Base-by-base conservation (phyloP, 495 filamentous ascomycete genomes). In the Pseudotulostoma volvatum region DNA sequence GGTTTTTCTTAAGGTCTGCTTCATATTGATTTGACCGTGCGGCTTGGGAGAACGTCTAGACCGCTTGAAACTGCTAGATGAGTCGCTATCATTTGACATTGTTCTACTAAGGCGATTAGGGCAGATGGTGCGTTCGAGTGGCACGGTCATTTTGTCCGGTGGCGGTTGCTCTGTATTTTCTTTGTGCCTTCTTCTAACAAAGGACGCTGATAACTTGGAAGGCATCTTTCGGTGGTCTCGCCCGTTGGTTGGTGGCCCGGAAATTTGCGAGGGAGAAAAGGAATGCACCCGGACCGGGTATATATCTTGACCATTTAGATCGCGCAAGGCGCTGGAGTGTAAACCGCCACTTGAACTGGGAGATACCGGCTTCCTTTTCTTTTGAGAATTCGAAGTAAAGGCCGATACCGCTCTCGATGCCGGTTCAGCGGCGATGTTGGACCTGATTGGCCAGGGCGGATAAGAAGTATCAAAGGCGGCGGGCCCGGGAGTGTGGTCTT, bases 41-140 rank as follows among this genome's bases (percentile, higher is more conserved):
- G 41, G 39, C 13, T 61, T 55, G 18, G 52, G 37, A 21, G 64
- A 57, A 23, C 57, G 48, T 23, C 57, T 53, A 18, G 57, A 48
- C 41, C 67, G 67, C 42, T 63, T 68, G 60, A 79, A 80, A 47
- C 71, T 75, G 49, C 73, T 78, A 5, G 69, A 71, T 4, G 70
- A 74, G 44, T 75, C 73, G 39, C 71, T 77, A 36, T 67, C 74
- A 47, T 70, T 69, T 0, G 66, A 66, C 41, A 48, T 43, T 0
- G 46, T 54, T 3, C 67, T 56, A 16, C 48, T 43, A 8, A 40
- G 16, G 28, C 7, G 9, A 4, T 20, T 18, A 4, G 40, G 13
- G 23, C 30, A 37, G 9, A 30, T 31, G 25, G 32, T 37, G 9
- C 33, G 32, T 14, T 42, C n/a, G n/a, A n/a, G n/a, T n/a, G n/a